Evolutionary conservation across 2,329 filamentous ascomycete species (phyloP), one percentile per base, ranked within the genome.

Genomic region (Stemphylium vesicarium): DNA sequence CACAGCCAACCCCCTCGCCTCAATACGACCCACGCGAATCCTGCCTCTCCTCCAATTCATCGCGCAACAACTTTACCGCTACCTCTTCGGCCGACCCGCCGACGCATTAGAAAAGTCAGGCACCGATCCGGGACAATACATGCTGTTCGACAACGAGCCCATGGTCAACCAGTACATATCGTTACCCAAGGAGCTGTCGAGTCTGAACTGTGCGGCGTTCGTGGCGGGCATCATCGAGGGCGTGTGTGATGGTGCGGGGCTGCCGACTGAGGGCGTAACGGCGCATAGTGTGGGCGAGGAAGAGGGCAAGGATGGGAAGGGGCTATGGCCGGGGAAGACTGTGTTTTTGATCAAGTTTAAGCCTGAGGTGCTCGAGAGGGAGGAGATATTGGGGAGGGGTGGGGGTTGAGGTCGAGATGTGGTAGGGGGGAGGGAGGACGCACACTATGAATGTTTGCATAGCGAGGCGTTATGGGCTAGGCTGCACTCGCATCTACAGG

Each of bases 121-220:
- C 8, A 85, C 88, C 48, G 94, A 92, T 47, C 88, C 91, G 8
- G 92, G 95, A 66, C 94, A 98, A 80, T 99, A 98, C 82, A 98
- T 99, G 94, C 95, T 99, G 68, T 91, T 93, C 68, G 95, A 99
- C 79, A 98, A 99, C 78, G 95, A 98, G 75, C 95, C 95, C 18
- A 83, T 98, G 45, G 94, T 98, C 35, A 98, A 97, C 77, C 88
- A 89, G 59, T 98, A 95, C 79, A 90, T 99, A 72, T 92, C 88
- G 68, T 89, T 98, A 48, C 95, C 95, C 13, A 89, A 89, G 70
- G 95, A 99, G 78, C 96, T 99, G 91, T 92, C 85, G 77, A 91
- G 95, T 84, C 83, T 99, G 70, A 98, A 97, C 76, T 97, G 94
- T 77, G 95, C 94, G 15, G 95, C 95, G 9, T 99, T 91, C 73